Evolutionary conservation across 2,329 filamentous ascomycete species (phyloP).

Genomic region (Alternaria gansuensis): DNA sequence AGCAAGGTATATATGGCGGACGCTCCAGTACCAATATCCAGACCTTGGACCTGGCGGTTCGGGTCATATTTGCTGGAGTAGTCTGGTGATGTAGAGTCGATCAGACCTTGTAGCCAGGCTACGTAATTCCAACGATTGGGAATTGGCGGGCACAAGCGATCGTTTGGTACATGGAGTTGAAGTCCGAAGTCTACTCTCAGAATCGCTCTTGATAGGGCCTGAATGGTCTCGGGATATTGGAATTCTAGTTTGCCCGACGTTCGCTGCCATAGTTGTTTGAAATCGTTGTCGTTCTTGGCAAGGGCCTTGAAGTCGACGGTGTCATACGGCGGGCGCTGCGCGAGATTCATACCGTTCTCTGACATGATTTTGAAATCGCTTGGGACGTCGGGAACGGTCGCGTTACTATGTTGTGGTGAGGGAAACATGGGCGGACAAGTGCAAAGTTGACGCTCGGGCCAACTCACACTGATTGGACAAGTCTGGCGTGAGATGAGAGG

Average conservation of each 20-base stretch:
- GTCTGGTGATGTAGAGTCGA: slow-evolving; percentile 71
- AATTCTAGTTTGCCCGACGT: slow-evolving; percentile 76
- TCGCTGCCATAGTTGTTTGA: slow-evolving; percentile 61
- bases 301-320: slow-evolving; percentile 69
- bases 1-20: slow-evolving; percentile 92
- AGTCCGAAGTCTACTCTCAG: slow-evolving; percentile 79
- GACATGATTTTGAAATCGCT: background rate
- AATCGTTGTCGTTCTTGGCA: slow-evolving; percentile 66
- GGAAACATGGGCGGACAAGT: slow-evolving; percentile 3
- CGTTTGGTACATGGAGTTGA: slow-evolving; percentile 72
- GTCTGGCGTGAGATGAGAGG: slow-evolving; percentile 5
- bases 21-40: slow-evolving; percentile 91
- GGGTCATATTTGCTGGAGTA: slow-evolving; percentile 58
- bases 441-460: slow-evolving; percentile 26
- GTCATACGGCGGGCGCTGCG: slow-evolving; percentile 58
- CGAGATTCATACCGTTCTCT: slow-evolving; percentile 30
- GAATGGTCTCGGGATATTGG: slow-evolving; percentile 75
- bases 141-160: slow-evolving; percentile 88
- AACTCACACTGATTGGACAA: slow-evolving; percentile 34
- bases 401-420: slow-evolving; percentile 9
- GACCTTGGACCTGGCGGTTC: slow-evolving; percentile 68
- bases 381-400: background rate
- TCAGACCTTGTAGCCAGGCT: slow-evolving; percentile 81
- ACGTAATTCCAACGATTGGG: slow-evolving; percentile 82
- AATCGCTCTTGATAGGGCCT: slow-evolving; percentile 80